Evolutionary conservation across 2,329 filamentous ascomycete species (phyloP), one percentile per base, ranked within the genome.

Genomic region (Coleophoma cylindrospora): DNA sequence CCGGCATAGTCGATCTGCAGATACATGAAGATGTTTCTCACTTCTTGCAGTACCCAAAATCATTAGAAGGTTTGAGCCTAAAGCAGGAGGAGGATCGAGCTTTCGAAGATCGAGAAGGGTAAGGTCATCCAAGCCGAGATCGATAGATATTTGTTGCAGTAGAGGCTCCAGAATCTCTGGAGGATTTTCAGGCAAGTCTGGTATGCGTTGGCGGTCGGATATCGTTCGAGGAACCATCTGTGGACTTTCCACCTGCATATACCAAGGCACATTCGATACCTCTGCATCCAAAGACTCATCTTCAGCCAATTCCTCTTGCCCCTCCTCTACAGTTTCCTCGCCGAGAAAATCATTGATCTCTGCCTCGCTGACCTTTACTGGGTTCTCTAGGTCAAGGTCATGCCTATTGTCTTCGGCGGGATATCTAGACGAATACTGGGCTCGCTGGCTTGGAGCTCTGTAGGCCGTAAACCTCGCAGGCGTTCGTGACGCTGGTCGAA

Each of bases 1-100:
- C 51, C 92, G 81, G 56, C 91, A 89, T 22, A 96, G 79, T n/a
- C 90, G 83, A 63, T 95, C 91, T 0, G 91, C 90, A 1, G 89
- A 89, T 19, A 96, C 86, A 64, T 96, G 92, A 34, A 99, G 74
- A 71, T 99, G 94, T 47, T 92, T 91, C 67, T 96, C 89, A 61
- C 89, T 95, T 51, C 94, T 86, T 13, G 92, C 89, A 9, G 91
- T 96, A 38, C 87, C 91, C 56, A 99, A 83, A 32, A 99, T 71
- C 94, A 97, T 97, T 48, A 99, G 78, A 27, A 96, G 77, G 61
- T 92, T 91, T 2, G 89, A 82, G 1, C 94, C 94, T 1, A 99
- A 77, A 0, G 91, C 91, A 0, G 92, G 85, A 0, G 91, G 88
- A 1, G 91, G 91, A 60, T 96, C 88, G 45, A 97, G 76, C 36